Evolutionary conservation across 2,329 filamentous ascomycete species (phyloP).

Genomic region (Ascochyta pisi): DNA sequence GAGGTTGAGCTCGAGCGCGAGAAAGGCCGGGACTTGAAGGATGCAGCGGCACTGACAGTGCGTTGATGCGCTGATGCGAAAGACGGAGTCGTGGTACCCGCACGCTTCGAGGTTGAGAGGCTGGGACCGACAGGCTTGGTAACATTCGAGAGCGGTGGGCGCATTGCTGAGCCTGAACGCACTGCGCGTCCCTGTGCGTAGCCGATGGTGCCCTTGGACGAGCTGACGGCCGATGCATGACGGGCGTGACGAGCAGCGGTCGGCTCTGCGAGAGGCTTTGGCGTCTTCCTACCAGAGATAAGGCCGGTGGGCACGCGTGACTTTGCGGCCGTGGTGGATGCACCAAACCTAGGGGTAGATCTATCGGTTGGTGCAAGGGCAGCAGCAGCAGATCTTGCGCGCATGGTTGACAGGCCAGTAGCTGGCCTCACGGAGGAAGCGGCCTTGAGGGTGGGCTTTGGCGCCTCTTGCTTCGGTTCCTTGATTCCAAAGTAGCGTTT

Average conservation of each 20-base stretch:
- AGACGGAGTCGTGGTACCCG: conserved; percentile 22
- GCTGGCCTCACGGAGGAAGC: conserved; percentile 1
- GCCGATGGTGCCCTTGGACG: conserved; percentile 82
- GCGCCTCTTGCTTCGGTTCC: conserved; percentile 35
- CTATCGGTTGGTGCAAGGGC: conserved; percentile 45
- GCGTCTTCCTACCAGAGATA: conserved; percentile 51
- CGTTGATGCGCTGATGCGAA: conserved; percentile 28
- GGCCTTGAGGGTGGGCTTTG: conserved; percentile 23
- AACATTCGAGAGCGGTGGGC: conserved; percentile 48
- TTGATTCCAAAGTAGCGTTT: conserved; percentile 39
- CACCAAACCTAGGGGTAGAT: conserved; percentile 48
- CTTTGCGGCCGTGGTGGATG: conserved; percentile 50
- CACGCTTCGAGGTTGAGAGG: conserved; percentile 28
- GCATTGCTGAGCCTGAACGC: conserved; percentile 51
- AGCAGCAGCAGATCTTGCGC: conserved; percentile 58
- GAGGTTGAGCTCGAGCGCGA: conserved; percentile 46
- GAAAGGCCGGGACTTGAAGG: conserved; percentile 28
- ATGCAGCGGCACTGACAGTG: conserved; percentile 20
- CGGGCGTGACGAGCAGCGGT: conserved; percentile 66
- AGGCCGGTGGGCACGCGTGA: conserved; percentile 45
- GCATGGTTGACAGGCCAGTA: conserved; percentile 58
- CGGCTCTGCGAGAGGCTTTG: conserved; percentile 51
- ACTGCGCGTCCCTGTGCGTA: conserved; percentile 77
- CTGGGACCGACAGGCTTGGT: conserved; percentile 35
- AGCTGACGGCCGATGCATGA: conserved; percentile 67